Evolutionary conservation across 805 yeast genomes (phyloP).

Genomic region (Torulaspora maleeae): DNA sequence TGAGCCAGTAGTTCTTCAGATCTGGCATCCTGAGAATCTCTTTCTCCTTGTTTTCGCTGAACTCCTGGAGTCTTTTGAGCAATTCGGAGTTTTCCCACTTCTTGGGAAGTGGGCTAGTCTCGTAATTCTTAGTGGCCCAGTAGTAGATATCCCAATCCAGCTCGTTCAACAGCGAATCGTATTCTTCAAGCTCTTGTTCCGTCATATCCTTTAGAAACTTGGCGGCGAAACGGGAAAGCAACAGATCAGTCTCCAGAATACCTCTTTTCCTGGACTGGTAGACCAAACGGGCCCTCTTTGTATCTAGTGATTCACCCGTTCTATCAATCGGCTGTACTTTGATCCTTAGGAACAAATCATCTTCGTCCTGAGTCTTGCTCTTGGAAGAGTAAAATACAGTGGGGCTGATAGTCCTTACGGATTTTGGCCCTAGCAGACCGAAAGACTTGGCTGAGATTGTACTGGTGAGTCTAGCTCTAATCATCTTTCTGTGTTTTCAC

Average conservation of each 20-base stretch:
- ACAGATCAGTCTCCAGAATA: constrained; percentile 84
- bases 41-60: constrained; percentile 65
- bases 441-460: background rate
- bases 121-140: constrained; percentile 88
- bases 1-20: constrained; percentile 27
- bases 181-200: constrained; percentile 70
- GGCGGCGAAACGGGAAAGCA: constrained; percentile 81
- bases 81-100: constrained; percentile 71
- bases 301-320: constrained; percentile 62
- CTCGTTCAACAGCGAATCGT: constrained; percentile 80
- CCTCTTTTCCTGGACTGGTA: constrained; percentile 96
- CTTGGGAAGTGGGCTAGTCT: constrained; percentile 81
- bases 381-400: constrained; percentile 8
- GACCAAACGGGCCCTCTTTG: constrained; percentile 77
- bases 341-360: constrained; percentile 45
- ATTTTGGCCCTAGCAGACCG: background rate
- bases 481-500: background rate
- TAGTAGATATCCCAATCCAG: constrained; percentile 99
- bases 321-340: constrained; percentile 78
- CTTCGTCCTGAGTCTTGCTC: constrained; percentile 28
- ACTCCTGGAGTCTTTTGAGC: constrained; percentile 60
- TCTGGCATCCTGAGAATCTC: constrained; percentile 87
- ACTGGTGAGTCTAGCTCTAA: background rate
- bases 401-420: background rate
- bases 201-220: constrained; percentile 57